phyloP scores from a whole-genome alignment of 805 yeast genomes.

The Phaffomyces antillensis region DNA sequence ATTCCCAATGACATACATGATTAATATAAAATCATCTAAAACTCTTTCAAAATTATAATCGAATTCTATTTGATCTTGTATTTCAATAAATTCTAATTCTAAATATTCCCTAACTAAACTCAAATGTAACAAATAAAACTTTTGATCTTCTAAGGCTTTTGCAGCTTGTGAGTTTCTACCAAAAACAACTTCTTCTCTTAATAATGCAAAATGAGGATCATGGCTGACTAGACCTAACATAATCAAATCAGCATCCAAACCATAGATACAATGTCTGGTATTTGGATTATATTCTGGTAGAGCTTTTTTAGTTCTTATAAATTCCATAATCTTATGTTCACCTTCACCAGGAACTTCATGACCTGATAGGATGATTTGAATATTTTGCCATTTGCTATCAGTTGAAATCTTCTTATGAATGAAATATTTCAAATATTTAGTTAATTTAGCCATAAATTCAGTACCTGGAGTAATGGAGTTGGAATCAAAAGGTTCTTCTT shows the following conservation, averaged over 20 bases:
- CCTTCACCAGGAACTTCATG: slow-evolving; percentile 99
- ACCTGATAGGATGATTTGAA: slow-evolving; percentile 88
- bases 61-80: slow-evolving; percentile 57
- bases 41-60: slow-evolving; percentile 79
- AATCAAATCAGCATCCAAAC: slow-evolving; percentile 95
- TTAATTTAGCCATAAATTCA: slow-evolving; percentile 90
- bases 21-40: slow-evolving; percentile 85
- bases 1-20: slow-evolving; percentile 93
- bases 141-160: slow-evolving; percentile 63
- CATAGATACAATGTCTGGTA: slow-evolving; percentile 93
- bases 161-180: slow-evolving; percentile 43
- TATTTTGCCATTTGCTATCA: slow-evolving; percentile 90
- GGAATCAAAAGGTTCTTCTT: slow-evolving; percentile 82
- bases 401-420: slow-evolving; percentile 78
- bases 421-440: slow-evolving; percentile 82
- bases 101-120: slow-evolving; percentile 87
- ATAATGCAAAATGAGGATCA: slow-evolving; percentile 90
- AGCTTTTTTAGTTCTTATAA: slow-evolving; percentile 81
- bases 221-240: slow-evolving; percentile 94
- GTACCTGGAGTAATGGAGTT: slow-evolving; percentile 98
- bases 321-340: slow-evolving; percentile 96
- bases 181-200: slow-evolving; percentile 93
- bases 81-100: slow-evolving; percentile 73
- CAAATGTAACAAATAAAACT: slow-evolving; percentile 75
- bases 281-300: slow-evolving; percentile 87